Percentiles rank a stretch among this genome's conserved stretches.
phyloP scores from a whole-genome alignment of 768 basidiomycete species.

The Auricularia heimuer region DNA sequence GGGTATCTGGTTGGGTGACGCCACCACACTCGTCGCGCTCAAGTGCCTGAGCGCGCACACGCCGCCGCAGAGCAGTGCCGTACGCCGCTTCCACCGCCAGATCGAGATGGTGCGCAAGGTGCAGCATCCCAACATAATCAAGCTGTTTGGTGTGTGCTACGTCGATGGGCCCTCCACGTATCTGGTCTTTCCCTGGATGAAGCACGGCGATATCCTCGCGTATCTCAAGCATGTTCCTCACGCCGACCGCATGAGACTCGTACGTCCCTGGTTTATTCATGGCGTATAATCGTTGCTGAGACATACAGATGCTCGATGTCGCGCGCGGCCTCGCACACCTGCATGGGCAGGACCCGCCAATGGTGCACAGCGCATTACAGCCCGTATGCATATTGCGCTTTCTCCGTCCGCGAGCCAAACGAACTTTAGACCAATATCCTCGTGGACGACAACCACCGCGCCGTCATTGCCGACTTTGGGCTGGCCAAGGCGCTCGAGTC shows the following conservation, averaged over 20 bases:
- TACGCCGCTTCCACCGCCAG: not conserved
- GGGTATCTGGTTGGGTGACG: not conserved
- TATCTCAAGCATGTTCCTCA: conserved; percentile 25
- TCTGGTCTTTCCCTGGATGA: conserved; percentile 36
- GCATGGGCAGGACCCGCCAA: not conserved
- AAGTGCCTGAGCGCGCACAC: not conserved
- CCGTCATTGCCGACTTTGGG: not conserved
- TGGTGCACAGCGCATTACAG: not conserved
- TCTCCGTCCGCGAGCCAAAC: not conserved
- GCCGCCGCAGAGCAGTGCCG: not conserved
- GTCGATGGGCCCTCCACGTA: not conserved
- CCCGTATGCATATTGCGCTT: not conserved
- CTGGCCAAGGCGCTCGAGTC: not conserved
- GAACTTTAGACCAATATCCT: not conserved
- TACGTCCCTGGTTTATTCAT: not conserved
- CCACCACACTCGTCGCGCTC: not conserved
- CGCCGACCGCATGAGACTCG: conserved; percentile 28
- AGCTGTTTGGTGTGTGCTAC: not conserved
- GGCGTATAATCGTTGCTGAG: no score
- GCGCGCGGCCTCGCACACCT: not conserved
- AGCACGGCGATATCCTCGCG: conserved; percentile 28
- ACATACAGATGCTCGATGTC: not conserved
- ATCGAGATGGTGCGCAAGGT: not conserved
- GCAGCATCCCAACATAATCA: not conserved
- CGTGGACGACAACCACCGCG: not conserved